Conservation (phyloP, 345 rosid species). For the Populus deltoides region DNA sequence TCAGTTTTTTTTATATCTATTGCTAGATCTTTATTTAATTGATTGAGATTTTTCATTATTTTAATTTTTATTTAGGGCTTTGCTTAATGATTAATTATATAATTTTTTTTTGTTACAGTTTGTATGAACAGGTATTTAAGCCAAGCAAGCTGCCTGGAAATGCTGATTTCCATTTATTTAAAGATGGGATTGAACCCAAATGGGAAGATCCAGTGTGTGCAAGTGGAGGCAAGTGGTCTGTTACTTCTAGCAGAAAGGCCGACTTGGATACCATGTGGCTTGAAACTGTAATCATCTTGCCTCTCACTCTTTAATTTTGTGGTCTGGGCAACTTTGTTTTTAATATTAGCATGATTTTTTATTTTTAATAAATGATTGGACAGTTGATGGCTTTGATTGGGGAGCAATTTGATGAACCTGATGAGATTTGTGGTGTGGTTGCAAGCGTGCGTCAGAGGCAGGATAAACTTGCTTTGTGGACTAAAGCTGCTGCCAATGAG, state of each 20-base stretch:
- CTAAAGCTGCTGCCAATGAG: conserved; percentile 83
- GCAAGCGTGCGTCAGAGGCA: conserved; percentile 83
- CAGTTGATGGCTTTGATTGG: conserved; percentile 94
- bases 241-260: conserved; percentile 46
- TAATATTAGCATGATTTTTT: neutral
- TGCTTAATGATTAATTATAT: neutral
- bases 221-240: conserved; percentile 88
- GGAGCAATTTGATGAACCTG: conserved; percentile 86
- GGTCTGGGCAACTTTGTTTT: neutral
- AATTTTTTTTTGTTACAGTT: conserved; percentile 39
- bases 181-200: conserved; percentile 86
- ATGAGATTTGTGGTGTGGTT: conserved; percentile 93
- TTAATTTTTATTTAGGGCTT: neutral
- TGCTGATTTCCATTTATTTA: conserved; percentile 85
- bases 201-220: conserved; percentile 99
- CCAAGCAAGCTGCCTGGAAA: conserved; percentile 61
- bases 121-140: conserved; percentile 72
- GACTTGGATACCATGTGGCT: conserved; percentile 75
- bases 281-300: conserved; percentile 54
- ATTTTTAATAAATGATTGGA: neutral
- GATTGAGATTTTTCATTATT: neutral
- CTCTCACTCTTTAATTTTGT: neutral
- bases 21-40: neutral
- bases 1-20: neutral
- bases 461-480: conserved; percentile 89